Conservation (phyloP, 2,329 filamentous ascomycete genomes). For the Colletotrichum musae region DNA sequence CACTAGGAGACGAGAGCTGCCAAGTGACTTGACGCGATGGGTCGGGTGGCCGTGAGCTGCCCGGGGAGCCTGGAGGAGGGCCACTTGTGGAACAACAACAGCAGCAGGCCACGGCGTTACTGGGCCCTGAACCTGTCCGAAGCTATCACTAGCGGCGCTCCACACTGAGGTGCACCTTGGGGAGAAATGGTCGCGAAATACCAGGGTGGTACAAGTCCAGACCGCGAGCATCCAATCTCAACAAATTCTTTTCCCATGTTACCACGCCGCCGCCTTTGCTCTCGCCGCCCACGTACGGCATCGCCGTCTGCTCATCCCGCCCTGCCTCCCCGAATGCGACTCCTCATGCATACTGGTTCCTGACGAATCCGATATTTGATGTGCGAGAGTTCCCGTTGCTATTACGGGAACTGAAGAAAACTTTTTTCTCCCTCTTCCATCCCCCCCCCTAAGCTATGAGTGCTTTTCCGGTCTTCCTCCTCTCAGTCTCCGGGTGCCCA, state of each 20-base stretch:
- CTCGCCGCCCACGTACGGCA: slow-evolving; percentile 8
- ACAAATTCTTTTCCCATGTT: slow-evolving; percentile 42
- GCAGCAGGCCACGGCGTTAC: slow-evolving; percentile 18
- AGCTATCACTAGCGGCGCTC: slow-evolving; percentile 35
- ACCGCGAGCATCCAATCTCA: slow-evolving; percentile 27
- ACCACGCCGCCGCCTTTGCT: slow-evolving; percentile 11
- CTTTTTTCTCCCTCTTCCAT: neutral
- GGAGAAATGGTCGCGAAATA: slow-evolving; percentile 28
- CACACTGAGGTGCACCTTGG: slow-evolving; percentile 30
- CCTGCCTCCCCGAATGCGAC: slow-evolving; percentile 30
- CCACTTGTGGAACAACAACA: slow-evolving; percentile 33
- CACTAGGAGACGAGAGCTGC: too few relatives aligned
- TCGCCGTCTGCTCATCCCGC: slow-evolving; percentile 26
- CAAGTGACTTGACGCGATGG: neutral
- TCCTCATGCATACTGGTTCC: slow-evolving; percentile 20
- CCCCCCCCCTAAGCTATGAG: too few relatives aligned
- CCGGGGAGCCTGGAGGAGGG: slow-evolving; percentile 17
- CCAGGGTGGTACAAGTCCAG: slow-evolving; percentile 40
- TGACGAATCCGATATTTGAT: slow-evolving; percentile 19
- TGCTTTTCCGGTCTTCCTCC: too few relatives aligned
- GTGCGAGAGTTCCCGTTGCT: slow-evolving; percentile 26
- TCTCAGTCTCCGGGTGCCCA: too few relatives aligned
- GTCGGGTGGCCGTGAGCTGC: neutral
- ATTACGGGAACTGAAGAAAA: neutral
- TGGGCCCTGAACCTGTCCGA: slow-evolving; percentile 34